phyloP scores from a whole-genome alignment of 2,329 filamentous ascomycete genomes.

The Chaetomiaceae sp. region DNA sequence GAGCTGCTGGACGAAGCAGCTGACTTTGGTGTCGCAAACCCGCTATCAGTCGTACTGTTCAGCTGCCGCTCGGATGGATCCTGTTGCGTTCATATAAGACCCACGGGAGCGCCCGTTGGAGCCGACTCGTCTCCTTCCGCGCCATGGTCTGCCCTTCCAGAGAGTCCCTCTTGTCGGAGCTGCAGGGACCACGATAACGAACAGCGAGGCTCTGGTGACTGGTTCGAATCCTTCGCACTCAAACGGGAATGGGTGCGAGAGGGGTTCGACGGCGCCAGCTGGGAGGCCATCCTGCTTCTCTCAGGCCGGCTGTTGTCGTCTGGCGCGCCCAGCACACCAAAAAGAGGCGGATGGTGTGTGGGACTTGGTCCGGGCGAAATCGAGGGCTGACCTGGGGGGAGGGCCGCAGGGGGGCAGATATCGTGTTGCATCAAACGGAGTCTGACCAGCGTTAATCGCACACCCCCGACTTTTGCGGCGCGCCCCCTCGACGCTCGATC shows the following conservation, averaged over 20 bases:
- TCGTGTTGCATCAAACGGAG: background rate
- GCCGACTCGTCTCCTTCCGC: no score
- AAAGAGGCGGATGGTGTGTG: background rate
- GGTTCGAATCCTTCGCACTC: background rate
- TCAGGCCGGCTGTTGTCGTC: constrained; percentile 2
- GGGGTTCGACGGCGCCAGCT: background rate
- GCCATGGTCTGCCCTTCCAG: no score
- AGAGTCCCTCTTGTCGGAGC: constrained; percentile 7
- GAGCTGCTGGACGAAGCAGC: constrained; percentile 14
- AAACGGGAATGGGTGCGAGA: background rate
- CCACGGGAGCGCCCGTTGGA: background rate
- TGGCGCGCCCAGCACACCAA: constrained; percentile 1
- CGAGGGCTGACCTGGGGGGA: background rate
- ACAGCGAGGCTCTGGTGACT: constrained; percentile 11
- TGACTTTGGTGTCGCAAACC: constrained; percentile 14
- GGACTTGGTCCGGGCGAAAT: background rate
- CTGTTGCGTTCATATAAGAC: background rate
- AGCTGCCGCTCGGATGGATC: background rate
- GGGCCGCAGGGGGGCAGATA: no score
- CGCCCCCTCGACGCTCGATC: background rate
- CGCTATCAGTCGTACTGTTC: constrained; percentile 11
- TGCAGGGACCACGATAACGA: constrained; percentile 12
- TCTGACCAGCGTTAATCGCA: background rate
- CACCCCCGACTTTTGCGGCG: background rate
- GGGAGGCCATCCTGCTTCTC: background rate